Conservation (phyloP, 129 eudicot species). For the Dittrichia graveolens region DNA sequence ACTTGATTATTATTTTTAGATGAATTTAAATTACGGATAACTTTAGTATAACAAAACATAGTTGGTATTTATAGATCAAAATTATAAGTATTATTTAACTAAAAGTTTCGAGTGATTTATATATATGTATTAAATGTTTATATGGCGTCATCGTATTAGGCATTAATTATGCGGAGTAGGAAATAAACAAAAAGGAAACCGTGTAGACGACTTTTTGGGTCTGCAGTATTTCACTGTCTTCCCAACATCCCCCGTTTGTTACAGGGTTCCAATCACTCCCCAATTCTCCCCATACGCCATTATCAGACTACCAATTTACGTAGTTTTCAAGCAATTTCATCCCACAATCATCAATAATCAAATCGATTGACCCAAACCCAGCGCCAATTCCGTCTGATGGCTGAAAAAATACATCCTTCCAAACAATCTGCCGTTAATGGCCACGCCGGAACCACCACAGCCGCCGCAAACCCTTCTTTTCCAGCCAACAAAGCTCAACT, state of each 20-base stretch:
- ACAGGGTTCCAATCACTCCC: conserved; percentile 13
- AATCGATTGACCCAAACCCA: neutral
- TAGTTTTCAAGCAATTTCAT: conserved; percentile 16
- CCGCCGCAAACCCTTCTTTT: conserved; percentile 34
- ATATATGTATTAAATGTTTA: neutral
- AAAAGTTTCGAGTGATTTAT: too few species aligned
- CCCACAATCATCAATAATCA: neutral
- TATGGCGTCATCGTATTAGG: neutral
- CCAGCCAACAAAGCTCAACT: conserved; percentile 68
- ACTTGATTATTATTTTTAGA: too few species aligned
- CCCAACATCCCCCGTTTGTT: conserved; percentile 6
- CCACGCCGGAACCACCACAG: conserved; percentile 28
- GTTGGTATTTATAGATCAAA: too few species aligned
- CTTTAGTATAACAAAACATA: too few species aligned
- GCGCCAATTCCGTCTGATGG: conserved; percentile 35
- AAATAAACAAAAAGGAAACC: conserved; percentile 7
- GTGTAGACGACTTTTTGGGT: conserved; percentile 26
- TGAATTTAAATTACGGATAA: too few species aligned
- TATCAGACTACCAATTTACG: conserved; percentile 1
- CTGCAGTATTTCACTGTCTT: conserved; percentile 1
- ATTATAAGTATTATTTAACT: too few species aligned
- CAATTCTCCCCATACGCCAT: neutral
- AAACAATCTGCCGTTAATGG: conserved; percentile 39
- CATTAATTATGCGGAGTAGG: conserved; percentile 6
- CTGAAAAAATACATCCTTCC: conserved; percentile 64